Conservation (phyloP, 1,284 basidiomycete genomes). For the Cryptococcus sp. region DNA sequence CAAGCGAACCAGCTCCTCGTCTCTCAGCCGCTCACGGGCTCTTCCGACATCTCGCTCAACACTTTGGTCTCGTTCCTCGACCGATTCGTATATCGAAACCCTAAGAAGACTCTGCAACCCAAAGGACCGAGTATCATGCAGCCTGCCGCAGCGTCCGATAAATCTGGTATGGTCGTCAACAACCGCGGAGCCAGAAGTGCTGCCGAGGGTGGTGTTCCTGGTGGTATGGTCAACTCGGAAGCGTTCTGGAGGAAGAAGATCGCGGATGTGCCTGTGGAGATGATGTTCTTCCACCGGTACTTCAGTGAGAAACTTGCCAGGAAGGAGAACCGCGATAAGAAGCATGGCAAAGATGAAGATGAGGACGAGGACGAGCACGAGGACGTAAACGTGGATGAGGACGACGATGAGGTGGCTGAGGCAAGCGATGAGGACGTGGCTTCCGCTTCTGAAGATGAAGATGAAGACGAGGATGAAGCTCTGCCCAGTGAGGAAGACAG, state of each 20-base stretch:
- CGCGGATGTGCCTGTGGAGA: slow-evolving; percentile 79
- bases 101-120: slow-evolving; percentile 72
- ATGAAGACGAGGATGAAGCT: slow-evolving; percentile 36
- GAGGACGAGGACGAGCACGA: slow-evolving; percentile 39
- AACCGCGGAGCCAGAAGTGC: slow-evolving; percentile 63
- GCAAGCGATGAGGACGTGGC: slow-evolving; percentile 46
- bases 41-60: slow-evolving; percentile 86
- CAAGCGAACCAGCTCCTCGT: slow-evolving; percentile 80
- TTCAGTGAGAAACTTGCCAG: slow-evolving; percentile 60
- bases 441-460: slow-evolving; percentile 36
- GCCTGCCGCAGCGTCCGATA: slow-evolving; percentile 70
- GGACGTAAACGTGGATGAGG: slow-evolving; percentile 32
- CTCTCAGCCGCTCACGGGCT: slow-evolving; percentile 68
- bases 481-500: slow-evolving; percentile 54
- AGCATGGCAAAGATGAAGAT: slow-evolving; percentile 49
- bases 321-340: slow-evolving; percentile 57
- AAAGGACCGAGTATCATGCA: slow-evolving; percentile 93
- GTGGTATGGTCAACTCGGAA: slow-evolving; percentile 69
- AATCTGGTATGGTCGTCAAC: slow-evolving; percentile 67
- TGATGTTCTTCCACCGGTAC: slow-evolving; percentile 62
- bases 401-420: slow-evolving; percentile 33
- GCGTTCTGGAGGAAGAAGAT: slow-evolving; percentile 73
- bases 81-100: slow-evolving; percentile 89
- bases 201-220: slow-evolving; percentile 47
- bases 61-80: slow-evolving; percentile 92